Evolutionary conservation across 1,139 yeast species (phyloP).

Genomic region (Diutina siamensis): DNA sequence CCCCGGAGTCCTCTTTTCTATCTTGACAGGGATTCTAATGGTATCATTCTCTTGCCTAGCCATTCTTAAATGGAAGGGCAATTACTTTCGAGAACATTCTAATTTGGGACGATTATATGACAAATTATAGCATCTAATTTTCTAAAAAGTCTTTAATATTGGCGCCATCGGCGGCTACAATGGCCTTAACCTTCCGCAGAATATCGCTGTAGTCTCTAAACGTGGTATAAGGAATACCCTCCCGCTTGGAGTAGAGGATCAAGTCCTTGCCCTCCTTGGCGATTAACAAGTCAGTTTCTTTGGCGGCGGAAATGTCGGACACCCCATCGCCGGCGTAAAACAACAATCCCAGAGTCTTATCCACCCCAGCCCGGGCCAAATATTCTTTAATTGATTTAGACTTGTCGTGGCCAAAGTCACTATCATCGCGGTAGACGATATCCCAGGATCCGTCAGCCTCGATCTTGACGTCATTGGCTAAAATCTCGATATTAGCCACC

Average conservation of each 20-base stretch:
- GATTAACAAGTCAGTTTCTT: conserved; percentile 83
- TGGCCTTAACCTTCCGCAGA: conserved; percentile 24
- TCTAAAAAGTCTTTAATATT: conserved; percentile 1
- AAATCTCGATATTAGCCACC: conserved; percentile 60
- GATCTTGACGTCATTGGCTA: conserved; percentile 65
- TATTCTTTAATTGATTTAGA: conserved; percentile 69
- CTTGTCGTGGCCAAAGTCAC: conserved; percentile 91
- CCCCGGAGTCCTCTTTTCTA: conserved; percentile 60
- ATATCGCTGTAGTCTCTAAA: conserved; percentile 72
- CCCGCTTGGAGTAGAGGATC: conserved; percentile 70
- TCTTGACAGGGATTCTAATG: conserved; percentile 47
- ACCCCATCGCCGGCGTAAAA: conserved; percentile 98
- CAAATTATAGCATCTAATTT: conserved; percentile 8
- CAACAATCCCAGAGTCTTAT: conserved; percentile 34
- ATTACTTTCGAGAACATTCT: conserved; percentile 53
- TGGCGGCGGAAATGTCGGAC: conserved; percentile 87
- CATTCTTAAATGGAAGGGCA: conserved; percentile 46
- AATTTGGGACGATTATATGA: conserved; percentile 52
- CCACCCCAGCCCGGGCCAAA: conserved; percentile 28
- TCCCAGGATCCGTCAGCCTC: conserved; percentile 55
- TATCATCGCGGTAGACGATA: conserved; percentile 73
- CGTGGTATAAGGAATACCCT: conserved; percentile 74
- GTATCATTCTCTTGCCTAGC: conserved; percentile 33
- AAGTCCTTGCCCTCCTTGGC: conserved; percentile 91
- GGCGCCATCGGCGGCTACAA: conserved; percentile 9